These are phyloP conservation scores for Cymbopogon flexuosus DNA, from an alignment of 202 grass and related monocot genomes.

Conservation along the genomic window DNA sequence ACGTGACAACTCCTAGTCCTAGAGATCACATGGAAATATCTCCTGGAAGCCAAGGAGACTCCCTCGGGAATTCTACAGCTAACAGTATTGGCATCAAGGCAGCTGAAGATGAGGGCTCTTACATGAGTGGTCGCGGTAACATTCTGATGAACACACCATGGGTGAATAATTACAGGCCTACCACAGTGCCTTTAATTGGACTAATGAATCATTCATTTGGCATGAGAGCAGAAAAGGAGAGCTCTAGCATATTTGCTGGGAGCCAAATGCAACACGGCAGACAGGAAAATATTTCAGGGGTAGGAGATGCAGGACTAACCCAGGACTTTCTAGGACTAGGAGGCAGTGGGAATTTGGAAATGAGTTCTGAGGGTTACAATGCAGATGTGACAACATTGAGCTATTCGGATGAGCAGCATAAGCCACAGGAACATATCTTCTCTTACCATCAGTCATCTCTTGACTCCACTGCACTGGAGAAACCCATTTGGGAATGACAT, in stretches of 20 bases:
- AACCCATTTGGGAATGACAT: slow-evolving; percentile 40
- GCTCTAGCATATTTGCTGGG: slow-evolving; percentile 19
- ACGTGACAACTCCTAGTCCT: slow-evolving; percentile 29
- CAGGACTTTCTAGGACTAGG: slow-evolving; percentile 59
- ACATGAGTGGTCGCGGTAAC: slow-evolving; percentile 28
- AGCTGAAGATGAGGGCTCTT: slow-evolving; percentile 32
- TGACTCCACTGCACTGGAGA: slow-evolving; percentile 41
- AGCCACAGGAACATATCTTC: slow-evolving; percentile 42
- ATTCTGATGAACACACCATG: slow-evolving; percentile 45
- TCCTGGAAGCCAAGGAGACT: slow-evolving; percentile 43
- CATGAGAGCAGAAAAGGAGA: slow-evolving; percentile 42
- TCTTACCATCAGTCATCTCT: slow-evolving; percentile 58
- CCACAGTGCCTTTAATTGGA: slow-evolving; percentile 42
- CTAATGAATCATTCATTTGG: slow-evolving; percentile 37
- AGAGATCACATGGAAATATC: slow-evolving; percentile 50
- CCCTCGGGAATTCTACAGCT: slow-evolving; percentile 35
- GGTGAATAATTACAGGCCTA: slow-evolving; percentile 29
- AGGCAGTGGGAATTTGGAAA: slow-evolving; percentile 41
- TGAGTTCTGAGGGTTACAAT: slow-evolving; percentile 42
- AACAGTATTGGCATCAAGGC: slow-evolving; percentile 34
- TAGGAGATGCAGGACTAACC: slow-evolving; percentile 45
- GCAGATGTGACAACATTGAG: slow-evolving; percentile 35
- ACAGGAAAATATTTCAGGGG: slow-evolving; percentile 33
- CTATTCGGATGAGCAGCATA: slow-evolving; percentile 45
- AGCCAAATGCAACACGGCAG: slow-evolving; percentile 35